These are phyloP conservation scores for Colletotrichum godetiae DNA, from an alignment of 2,329 filamentous ascomycete species.

Conservation along the genomic window DNA sequence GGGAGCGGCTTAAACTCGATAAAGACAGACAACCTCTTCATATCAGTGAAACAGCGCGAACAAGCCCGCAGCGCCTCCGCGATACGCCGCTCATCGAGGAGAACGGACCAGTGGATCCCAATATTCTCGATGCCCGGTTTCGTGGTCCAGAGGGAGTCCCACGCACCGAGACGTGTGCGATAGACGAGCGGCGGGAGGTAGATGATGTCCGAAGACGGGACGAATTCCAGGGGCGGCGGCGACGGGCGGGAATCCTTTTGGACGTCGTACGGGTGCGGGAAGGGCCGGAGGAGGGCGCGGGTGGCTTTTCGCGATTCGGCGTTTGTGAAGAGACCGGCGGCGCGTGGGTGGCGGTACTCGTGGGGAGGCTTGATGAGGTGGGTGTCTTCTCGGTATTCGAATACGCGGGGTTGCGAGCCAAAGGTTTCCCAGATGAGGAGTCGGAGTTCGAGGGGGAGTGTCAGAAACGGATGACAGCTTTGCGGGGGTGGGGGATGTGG, in stretches of 20 bases:
- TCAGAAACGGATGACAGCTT: constrained; percentile 15
- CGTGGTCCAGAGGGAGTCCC: constrained; percentile 30
- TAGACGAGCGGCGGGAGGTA: constrained; percentile 30
- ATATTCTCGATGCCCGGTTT: constrained; percentile 24
- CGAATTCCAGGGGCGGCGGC: background rate
- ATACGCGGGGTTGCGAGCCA: constrained; percentile 7
- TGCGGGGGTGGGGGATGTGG: background rate
- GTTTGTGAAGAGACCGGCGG: constrained; percentile 11
- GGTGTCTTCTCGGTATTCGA: constrained; percentile 29
- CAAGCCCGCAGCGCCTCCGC: constrained; percentile 11
- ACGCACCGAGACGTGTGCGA: constrained; percentile 26
- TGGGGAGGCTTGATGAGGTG: constrained; percentile 16
- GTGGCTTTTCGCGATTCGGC: constrained; percentile 19
- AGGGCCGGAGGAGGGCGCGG: constrained; percentile 7
- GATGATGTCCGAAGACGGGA: constrained; percentile 15
- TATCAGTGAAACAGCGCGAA: constrained; percentile 13
- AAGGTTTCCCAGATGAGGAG: constrained; percentile 27
- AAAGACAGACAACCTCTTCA: constrained; percentile 14
- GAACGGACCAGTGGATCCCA: constrained; percentile 29
- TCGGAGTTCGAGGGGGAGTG: constrained; percentile 27
- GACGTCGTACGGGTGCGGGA: constrained; percentile 21
- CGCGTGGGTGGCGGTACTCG: constrained; percentile 25
- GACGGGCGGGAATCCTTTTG: constrained; percentile 2
- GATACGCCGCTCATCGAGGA: constrained; percentile 28
- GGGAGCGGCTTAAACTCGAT: constrained; percentile 28